These are phyloP conservation scores for Syncephalastrum monosporum DNA, from an alignment of 371 early-diverging fungal species.

Conservation along the genomic window DNA sequence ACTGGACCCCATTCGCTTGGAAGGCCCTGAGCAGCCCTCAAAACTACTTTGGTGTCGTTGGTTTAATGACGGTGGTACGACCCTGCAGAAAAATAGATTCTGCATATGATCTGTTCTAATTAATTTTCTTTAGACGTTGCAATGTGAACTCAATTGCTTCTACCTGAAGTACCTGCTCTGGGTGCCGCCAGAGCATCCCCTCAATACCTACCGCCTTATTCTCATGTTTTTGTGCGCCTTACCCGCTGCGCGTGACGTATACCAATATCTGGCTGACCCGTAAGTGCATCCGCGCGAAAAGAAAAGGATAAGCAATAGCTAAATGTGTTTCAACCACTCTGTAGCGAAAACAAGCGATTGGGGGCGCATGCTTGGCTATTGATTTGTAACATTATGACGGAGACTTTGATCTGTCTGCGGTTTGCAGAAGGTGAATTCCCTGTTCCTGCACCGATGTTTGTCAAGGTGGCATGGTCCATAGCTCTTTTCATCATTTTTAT, in stretches of 20 bases:
- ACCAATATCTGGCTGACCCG: slow-evolving; percentile 85
- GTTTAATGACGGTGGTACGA: slow-evolving; percentile 59
- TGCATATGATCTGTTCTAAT: background rate
- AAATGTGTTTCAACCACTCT: background rate
- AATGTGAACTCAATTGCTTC: slow-evolving; percentile 90
- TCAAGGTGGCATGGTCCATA: slow-evolving; percentile 78
- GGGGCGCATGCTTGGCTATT: slow-evolving; percentile 93
- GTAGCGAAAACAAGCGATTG: slow-evolving; percentile 60
- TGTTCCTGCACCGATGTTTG: slow-evolving; percentile 71
- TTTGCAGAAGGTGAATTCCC: slow-evolving; percentile 86
- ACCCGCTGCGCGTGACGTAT: slow-evolving; percentile 88
- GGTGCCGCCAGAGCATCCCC: slow-evolving; percentile 88
- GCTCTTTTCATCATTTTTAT: slow-evolving; percentile 54
- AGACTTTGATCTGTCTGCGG: slow-evolving; percentile 87
- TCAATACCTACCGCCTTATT: slow-evolving; percentile 80
- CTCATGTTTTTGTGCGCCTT: slow-evolving; percentile 82
- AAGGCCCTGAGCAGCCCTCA: slow-evolving; percentile 75
- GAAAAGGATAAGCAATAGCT: background rate
- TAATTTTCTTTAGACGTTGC: slow-evolving; percentile 51
- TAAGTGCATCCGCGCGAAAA: slow-evolving; percentile 17
- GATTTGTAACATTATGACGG: slow-evolving; percentile 84
- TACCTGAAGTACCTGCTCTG: slow-evolving; percentile 92
- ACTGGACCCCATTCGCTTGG: slow-evolving; percentile 94
- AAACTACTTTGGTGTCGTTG: slow-evolving; percentile 71
- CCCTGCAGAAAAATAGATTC: background rate